Percentiles rank a stretch among this genome's conserved stretches.
Conservation (phyloP, 1,139 yeast genomes). For the Suhomyces kunorum region DNA sequence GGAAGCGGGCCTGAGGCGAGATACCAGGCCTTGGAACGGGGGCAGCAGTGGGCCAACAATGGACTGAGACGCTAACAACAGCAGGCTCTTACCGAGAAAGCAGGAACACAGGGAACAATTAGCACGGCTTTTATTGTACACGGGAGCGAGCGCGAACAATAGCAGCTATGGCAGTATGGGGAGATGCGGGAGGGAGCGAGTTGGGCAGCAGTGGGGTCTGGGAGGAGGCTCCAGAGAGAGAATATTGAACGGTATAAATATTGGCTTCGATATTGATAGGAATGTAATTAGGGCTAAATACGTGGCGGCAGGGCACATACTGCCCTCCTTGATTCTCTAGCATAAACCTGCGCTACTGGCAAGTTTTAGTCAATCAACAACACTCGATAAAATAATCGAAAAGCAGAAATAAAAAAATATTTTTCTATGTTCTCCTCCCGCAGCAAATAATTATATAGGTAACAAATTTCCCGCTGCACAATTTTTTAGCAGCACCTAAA, state of each 20-base stretch:
- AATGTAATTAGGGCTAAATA: slow-evolving; percentile 8
- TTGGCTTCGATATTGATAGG: slow-evolving; percentile 3
- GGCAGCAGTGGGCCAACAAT: background rate
- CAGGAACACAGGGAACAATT: slow-evolving; percentile 6
- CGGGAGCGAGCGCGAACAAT: background rate
- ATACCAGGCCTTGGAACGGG: too few species aligned
- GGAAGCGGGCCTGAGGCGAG: too few species aligned
- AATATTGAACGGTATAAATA: slow-evolving; percentile 7
- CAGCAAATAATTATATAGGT: slow-evolving; percentile 3
- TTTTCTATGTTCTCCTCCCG: background rate
- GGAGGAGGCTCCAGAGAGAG: background rate
- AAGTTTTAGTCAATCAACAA: slow-evolving; percentile 8
- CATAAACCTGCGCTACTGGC: slow-evolving; percentile 6
- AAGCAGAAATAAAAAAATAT: slow-evolving; percentile 1
- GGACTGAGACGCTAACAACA: slow-evolving; percentile 3
- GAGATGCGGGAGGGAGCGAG: too few species aligned
- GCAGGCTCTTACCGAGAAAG: slow-evolving; percentile 4
- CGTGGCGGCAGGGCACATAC: slow-evolving; percentile 9
- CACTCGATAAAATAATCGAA: slow-evolving; percentile 9
- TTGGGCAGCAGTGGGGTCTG: background rate
- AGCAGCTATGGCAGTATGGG: background rate
- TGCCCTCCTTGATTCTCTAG: slow-evolving; percentile 7
- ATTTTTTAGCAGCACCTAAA: slow-evolving; percentile 3
- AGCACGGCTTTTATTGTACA: slow-evolving; percentile 3
- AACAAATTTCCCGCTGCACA: background rate